phyloP scores from a whole-genome alignment of 768 basidiomycete species.

The Lepiota brunneoincarnata region DNA sequence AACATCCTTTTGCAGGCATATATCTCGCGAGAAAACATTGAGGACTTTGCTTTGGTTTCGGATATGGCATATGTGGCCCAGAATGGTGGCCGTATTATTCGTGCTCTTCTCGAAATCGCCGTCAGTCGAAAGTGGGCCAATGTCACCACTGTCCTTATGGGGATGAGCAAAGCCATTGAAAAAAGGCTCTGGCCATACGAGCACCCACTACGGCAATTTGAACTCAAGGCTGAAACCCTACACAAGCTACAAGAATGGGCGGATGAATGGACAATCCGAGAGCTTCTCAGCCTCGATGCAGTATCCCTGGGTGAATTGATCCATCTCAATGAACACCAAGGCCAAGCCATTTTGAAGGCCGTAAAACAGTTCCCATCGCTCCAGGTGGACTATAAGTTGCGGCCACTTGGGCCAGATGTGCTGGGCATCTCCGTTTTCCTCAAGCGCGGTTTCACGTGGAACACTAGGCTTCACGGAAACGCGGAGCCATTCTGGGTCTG shows the following conservation, averaged over 20 bases:
- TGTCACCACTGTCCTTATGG: constrained; percentile 75
- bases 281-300: constrained; percentile 67
- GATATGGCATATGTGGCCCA: constrained; percentile 94
- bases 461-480: constrained; percentile 64
- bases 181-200: constrained; percentile 94
- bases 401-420: constrained; percentile 82
- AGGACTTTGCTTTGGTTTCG: constrained; percentile 96
- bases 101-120: constrained; percentile 93
- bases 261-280: constrained; percentile 72
- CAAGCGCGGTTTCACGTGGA: constrained; percentile 78
- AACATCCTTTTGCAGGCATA: constrained; percentile 92
- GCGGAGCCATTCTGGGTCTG: constrained; percentile 93
- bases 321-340: constrained; percentile 85
- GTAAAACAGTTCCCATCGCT: constrained; percentile 84
- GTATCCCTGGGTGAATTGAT: constrained; percentile 74
- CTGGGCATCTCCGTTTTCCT: constrained; percentile 72
- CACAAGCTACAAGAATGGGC: constrained; percentile 78
- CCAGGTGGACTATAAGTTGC: constrained; percentile 61
- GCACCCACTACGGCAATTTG: constrained; percentile 83
- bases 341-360: constrained; percentile 71
- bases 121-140: constrained; percentile 91
- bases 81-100: constrained; percentile 90
- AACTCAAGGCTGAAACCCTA: constrained; percentile 73
- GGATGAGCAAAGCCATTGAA: constrained; percentile 91
- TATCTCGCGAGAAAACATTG: constrained; percentile 76